Percentiles rank a stretch among this genome's conserved stretches.
Evolutionary conservation across 2,329 filamentous ascomycete genomes (phyloP).

Genomic region (Magnaporthiopsis incrustans): DNA sequence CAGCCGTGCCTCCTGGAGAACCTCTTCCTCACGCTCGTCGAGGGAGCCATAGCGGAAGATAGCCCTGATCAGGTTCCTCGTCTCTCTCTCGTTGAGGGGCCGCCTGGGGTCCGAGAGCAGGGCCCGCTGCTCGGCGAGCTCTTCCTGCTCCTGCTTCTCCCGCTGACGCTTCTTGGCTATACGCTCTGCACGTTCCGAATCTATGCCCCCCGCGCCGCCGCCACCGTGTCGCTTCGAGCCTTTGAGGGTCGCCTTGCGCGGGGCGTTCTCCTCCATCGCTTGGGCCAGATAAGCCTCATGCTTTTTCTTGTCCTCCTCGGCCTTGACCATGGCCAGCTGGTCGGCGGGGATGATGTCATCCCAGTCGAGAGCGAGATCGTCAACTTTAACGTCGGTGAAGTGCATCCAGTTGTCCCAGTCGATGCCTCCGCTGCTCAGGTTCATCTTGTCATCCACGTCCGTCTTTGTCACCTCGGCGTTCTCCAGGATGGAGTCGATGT

Average conservation of each 20-base stretch:
- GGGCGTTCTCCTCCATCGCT: slow-evolving; percentile 77
- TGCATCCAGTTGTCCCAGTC: slow-evolving; percentile 93
- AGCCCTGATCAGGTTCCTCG: slow-evolving; percentile 81
- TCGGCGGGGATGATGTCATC: slow-evolving; percentile 97
- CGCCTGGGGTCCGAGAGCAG: slow-evolving; percentile 76
- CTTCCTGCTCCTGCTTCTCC: slow-evolving; percentile 61
- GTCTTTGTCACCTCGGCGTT: slow-evolving; percentile 97
- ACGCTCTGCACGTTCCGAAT: slow-evolving; percentile 54
- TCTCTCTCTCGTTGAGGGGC: slow-evolving; percentile 88
- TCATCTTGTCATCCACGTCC: slow-evolving; percentile 85
- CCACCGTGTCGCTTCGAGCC: slow-evolving; percentile 35
- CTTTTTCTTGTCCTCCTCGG: slow-evolving; percentile 76
- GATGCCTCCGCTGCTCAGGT: slow-evolving; percentile 78
- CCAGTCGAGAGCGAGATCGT: slow-evolving; percentile 75
- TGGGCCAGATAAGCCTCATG: slow-evolving; percentile 77
- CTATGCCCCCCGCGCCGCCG: slow-evolving; percentile 26
- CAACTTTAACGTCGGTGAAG: slow-evolving; percentile 95
- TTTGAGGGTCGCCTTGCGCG: slow-evolving; percentile 62
- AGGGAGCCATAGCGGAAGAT: slow-evolving; percentile 88
- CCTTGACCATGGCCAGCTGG: slow-evolving; percentile 80
- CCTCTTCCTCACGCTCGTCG: slow-evolving; percentile 78
- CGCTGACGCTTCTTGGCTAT: slow-evolving; percentile 58
- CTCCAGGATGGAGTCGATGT: slow-evolving; percentile 93
- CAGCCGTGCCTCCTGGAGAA: slow-evolving; percentile 80
- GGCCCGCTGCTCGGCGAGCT: slow-evolving; percentile 65